Base-by-base conservation (phyloP, 352 stramenopile genomes). In the Globisporangium ultimum region DNA sequence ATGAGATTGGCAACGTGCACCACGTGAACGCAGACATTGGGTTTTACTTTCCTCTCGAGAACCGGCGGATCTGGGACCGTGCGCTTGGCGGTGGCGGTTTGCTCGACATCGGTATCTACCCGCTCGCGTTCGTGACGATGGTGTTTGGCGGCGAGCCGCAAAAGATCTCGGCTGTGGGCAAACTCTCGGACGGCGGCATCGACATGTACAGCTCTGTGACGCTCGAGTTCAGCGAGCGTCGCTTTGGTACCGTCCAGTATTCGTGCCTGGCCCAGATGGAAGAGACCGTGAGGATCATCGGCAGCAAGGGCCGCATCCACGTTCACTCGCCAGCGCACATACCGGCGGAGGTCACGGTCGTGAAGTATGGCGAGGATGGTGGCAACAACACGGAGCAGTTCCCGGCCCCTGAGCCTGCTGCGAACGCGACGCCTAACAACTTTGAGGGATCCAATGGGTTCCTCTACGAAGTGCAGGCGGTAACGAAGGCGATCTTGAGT, bases 91-190 rank as follows among this genome's bases (percentile, higher is more conserved):
- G 78, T 20, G 85, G 84, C 5, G 85, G 75, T 0, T 53, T 95
- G 12, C 56, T 95, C 8, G 87, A 88, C 61, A 80, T 90, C 50
- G 87, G 80, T 11, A 86, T 91, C 45, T 96, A 96, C 63, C 79
- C 83, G 13, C 66, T 96, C 20, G 75, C 84, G 2, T 87, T 83
- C 40, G 77, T 90, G 13, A 82, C 85, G 0, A 78, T 93, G 68
- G 69, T 76, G 10, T 78, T 95, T 42, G 79, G 80, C 54, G 61
- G 55, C 15, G 49, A 68, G 12, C 74, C 76, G 1, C 50, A 72
- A 20, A 68, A 74, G 15, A 61, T 96, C 34, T 77, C 66, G 5
- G 76, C 78, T 1, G 60, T 68, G 0, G 80, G 80, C 11, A 76
- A n/a, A n/a, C n/a, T n/a, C n/a, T n/a, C n/a, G n/a, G n/a, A n/a